These are phyloP conservation scores for Beauveria asiatica DNA, from an alignment of 2,329 filamentous ascomycete species.

Conservation along the genomic window DNA sequence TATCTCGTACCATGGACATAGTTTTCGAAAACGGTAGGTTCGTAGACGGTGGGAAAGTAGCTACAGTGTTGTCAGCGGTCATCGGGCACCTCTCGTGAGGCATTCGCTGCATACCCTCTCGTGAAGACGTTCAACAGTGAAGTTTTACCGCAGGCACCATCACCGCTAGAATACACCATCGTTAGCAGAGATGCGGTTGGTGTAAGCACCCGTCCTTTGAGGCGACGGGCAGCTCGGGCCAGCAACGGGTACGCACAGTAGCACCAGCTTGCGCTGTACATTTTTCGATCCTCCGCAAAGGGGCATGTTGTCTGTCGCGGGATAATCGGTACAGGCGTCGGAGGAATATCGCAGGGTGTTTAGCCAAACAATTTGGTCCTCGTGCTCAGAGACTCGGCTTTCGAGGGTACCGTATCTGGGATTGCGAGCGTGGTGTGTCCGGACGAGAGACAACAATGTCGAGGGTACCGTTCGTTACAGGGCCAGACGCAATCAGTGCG, in stretches of 20 bases:
- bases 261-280: constrained; percentile 91
- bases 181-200: background rate
- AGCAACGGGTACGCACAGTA: constrained; percentile 50
- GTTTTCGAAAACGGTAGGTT: constrained; percentile 97
- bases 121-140: constrained; percentile 97
- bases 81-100: background rate
- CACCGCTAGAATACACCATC: constrained; percentile 52
- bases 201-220: background rate
- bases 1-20: constrained; percentile 78
- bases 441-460: background rate
- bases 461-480: background rate
- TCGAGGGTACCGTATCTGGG: background rate
- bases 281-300: constrained; percentile 69
- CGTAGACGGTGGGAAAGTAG: constrained; percentile 97
- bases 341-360: background rate
- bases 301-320: constrained; percentile 16
- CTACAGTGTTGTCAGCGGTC: constrained; percentile 33
- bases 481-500: background rate
- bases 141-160: constrained; percentile 95
- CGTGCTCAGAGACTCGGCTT: background rate
- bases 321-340: background rate
- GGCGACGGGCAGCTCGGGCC: background rate
- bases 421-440: background rate
- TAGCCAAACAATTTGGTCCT: background rate
- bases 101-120: constrained; percentile 63